A percentile compares a stretch with the other conserved stretches of the same genome.
phyloP scores from a whole-genome alignment of 257 asterid genomes.

The Lycium ferocissimum region DNA sequence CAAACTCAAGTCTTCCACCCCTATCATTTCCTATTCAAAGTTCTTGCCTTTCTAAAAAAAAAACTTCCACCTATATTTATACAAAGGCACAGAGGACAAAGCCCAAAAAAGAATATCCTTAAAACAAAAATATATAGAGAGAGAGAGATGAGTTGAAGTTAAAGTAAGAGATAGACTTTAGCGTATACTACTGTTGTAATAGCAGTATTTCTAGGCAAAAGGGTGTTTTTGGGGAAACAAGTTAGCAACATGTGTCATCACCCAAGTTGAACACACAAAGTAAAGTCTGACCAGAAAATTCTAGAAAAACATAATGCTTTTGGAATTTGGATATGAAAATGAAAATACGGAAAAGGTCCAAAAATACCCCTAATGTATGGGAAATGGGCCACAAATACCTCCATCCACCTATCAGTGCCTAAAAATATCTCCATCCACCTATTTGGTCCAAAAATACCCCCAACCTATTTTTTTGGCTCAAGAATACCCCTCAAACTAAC shows the following conservation, averaged over 20 bases:
- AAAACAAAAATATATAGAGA: not conserved
- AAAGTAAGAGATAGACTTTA: slow-evolving; percentile 8
- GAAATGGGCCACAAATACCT: too few relatives aligned
- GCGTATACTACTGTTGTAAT: not conserved
- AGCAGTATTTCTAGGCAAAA: slow-evolving; percentile 26
- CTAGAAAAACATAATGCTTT: not conserved
- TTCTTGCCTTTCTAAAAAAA: not conserved
- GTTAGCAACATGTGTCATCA: slow-evolving; percentile 25
- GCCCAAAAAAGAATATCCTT: not conserved
- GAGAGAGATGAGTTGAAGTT: not conserved
- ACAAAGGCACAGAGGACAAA: not conserved
- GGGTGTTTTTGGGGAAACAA: not conserved
- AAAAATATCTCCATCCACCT: too few relatives aligned
- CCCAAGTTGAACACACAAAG: not conserved
- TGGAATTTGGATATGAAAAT: not conserved
- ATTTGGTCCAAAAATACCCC: too few relatives aligned
- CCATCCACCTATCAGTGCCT: too few relatives aligned
- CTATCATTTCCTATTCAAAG: slow-evolving; percentile 33
- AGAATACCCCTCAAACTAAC: too few relatives aligned
- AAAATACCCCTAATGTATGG: too few relatives aligned
- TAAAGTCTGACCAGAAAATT: slow-evolving; percentile 26
- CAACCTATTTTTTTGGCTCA: too few relatives aligned
- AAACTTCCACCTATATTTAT: not conserved
- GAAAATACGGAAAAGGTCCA: not conserved
- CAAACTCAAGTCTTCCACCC: slow-evolving; percentile 56